These are phyloP conservation scores for Scedosporium dehoogii DNA, from an alignment of 2,329 filamentous ascomycete species.

Conservation along the genomic window DNA sequence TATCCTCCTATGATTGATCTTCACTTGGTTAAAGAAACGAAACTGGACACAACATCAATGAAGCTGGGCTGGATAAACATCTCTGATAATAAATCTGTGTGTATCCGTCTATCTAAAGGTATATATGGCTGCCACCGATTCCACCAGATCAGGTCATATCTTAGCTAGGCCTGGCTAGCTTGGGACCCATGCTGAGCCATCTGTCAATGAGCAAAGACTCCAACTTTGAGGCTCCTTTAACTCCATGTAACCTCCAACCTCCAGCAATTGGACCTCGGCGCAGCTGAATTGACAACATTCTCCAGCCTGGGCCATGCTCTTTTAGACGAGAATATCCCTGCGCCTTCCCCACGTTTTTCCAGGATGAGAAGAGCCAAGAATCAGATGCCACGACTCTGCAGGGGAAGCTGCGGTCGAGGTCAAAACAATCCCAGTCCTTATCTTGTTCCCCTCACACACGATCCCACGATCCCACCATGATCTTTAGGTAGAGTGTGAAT, in stretches of 20 bases:
- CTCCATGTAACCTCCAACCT: too few relatives aligned
- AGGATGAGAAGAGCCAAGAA: background rate
- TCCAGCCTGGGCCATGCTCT: background rate
- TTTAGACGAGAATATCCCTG: background rate
- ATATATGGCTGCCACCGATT: too few relatives aligned
- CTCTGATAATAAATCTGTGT: too few relatives aligned
- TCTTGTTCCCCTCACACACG: background rate
- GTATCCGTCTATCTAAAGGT: too few relatives aligned
- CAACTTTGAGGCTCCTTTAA: too few relatives aligned
- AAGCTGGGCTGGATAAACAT: too few relatives aligned
- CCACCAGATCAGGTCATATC: too few relatives aligned
- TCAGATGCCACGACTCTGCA: background rate
- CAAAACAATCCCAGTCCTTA: background rate
- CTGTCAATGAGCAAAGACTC: too few relatives aligned
- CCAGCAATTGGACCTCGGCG: background rate
- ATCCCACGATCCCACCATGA: background rate
- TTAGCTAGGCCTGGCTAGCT: too few relatives aligned
- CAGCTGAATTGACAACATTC: background rate
- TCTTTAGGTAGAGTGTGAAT: background rate
- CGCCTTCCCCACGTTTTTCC: background rate
- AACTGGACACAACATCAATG: too few relatives aligned
- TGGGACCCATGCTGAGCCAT: too few relatives aligned
- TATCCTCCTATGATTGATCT: background rate
- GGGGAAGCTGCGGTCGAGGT: background rate
- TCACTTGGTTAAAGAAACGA: too few relatives aligned